Evolutionary conservation across 192 early-diverging fungal genomes (phyloP), one percentile per base, ranked within the genome.

Genomic region (Coemansia sp.): DNA sequence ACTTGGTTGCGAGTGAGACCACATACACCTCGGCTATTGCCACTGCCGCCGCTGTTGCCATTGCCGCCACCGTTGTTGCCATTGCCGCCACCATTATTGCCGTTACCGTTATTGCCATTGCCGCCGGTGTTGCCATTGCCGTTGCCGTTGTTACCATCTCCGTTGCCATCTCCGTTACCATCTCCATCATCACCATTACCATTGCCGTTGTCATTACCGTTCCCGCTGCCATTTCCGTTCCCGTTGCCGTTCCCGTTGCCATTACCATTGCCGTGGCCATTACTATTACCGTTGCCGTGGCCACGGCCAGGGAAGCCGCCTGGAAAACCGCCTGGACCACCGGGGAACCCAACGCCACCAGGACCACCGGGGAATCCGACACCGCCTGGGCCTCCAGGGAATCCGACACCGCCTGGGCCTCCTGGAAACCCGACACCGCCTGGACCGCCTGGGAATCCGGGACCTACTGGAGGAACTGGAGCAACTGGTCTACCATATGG

Each of bases 1-100:
- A 77, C 71, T 17, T 74, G 74, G 9, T 41, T 41, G 0, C 56
- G 45, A 6, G 71, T 68, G 8, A 82, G 62, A 0, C 74, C 79
- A 45, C 79, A 82, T 3, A 72, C 42, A 11, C 69, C 69, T 40
- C 51, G 61, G 37, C 63, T 73, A 3, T 44, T 64, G 27, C 35
- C 42, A 1, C 66, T 57, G 8, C 65, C 71, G 8, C 63, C 60
- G 21, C 66, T 62, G n/a, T 19, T 40, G 50, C 37, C 42, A 50
- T 48, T 40, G 14, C 34, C 42, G 16, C 46, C 33, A 13, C 37
- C 17, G 3, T 45, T 29, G 34, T 24, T n/a, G 3, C 57, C 45
- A 19, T 44, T 57, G 39, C 10, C 8, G 10, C 56, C 44, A 41
- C 39, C 60, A 35, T 46, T 39, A 34, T n/a, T 40, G 40, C 60